Base-by-base conservation (phyloP, 1,284 basidiomycete species). In the Leccinum griseonigrum region DNA sequence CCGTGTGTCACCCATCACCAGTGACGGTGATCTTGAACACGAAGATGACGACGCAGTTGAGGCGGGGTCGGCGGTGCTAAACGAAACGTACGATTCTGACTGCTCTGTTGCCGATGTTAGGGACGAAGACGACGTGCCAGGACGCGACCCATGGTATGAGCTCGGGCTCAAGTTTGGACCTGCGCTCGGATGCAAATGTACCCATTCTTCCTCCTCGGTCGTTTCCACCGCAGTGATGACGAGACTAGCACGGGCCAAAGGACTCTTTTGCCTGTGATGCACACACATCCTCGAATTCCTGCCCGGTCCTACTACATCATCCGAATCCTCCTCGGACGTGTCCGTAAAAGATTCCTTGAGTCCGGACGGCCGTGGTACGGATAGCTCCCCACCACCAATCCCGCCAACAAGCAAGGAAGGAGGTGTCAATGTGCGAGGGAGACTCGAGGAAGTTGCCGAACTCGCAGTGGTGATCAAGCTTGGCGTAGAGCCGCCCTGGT, bases 381-480 rank as follows among this genome's bases (percentile, higher is more conserved):
- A 70, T 1, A 54, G 26, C 29, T 60, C 58, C 3, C 62, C 67
- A 9, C 60, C 67, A 11, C 22, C 16, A 18, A 4, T 29, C 4
- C 46, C 54, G 22, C 18, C 28, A 1, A 32, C 28, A 29, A 60
- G 70, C 11, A 54, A 22, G 2, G 60, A 63, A n/a, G 60, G 69
- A 3, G 48, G 36, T 10, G 56, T 31, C 3, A 18, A 11, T 8
- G 43, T 66, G 43, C 43, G 57, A 11, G 57, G 69, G 2, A 18
- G 28, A 9, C 62, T 71, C 51, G 65, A 64, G 9, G 63, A 60
- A 9, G 65, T 64, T 13, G 51, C 40, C 11, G 68, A 64, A 16
- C 67, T 73, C 18, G 54, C 62, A 13, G 57, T 68, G 26, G 70
- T 66, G 32, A 63, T 40, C 50, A 71, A 58, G 58, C 73, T 75